Evolutionary conservation across 78 protist genomes (phyloP).

Genomic region (Planoprotostelium fungivorum): DNA sequence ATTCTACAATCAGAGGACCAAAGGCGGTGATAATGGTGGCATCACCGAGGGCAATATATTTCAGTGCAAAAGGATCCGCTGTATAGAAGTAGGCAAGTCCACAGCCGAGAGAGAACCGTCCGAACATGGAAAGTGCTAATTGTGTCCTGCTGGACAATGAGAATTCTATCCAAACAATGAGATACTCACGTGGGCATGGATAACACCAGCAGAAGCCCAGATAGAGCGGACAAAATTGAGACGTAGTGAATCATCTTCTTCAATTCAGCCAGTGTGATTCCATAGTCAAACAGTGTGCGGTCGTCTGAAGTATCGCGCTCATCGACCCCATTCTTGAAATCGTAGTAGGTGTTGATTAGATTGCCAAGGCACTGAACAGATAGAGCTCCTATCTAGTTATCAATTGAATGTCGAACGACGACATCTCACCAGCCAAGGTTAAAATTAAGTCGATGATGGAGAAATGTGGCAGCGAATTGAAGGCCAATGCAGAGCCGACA

Average conservation of each 20-base stretch:
- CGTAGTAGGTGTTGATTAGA: slow-evolving; percentile 33
- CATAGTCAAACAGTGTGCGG: slow-evolving; percentile 55
- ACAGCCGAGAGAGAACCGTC: slow-evolving; percentile 1
- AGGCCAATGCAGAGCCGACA: slow-evolving; percentile 47
- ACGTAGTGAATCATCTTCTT: not conserved
- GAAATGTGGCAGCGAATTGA: slow-evolving; percentile 4
- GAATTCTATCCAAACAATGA: no score
- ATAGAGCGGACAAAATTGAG: not conserved
- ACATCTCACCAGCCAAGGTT: slow-evolving; percentile 6
- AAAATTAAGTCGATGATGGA: slow-evolving; percentile 6
- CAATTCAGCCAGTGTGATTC: slow-evolving; percentile 6
- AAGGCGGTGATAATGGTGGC: slow-evolving; percentile 25
- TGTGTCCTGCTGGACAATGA: no score
- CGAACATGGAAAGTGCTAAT: not conserved
- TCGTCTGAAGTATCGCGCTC: slow-evolving; percentile 14
- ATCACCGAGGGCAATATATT: slow-evolving; percentile 54
- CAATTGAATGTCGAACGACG: not conserved
- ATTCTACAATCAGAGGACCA: slow-evolving; percentile 46
- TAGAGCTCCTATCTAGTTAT: not conserved
- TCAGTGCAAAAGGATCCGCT: slow-evolving; percentile 21
- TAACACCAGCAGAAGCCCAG: not conserved
- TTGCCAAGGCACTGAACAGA: slow-evolving; percentile 26
- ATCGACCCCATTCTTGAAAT: slow-evolving; percentile 25
- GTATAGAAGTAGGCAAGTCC: slow-evolving; percentile 18
- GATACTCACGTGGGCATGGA: slow-evolving; percentile 2